Base-by-base conservation (phyloP, 2,329 filamentous ascomycete species). In the Xylaria sp. region DNA sequence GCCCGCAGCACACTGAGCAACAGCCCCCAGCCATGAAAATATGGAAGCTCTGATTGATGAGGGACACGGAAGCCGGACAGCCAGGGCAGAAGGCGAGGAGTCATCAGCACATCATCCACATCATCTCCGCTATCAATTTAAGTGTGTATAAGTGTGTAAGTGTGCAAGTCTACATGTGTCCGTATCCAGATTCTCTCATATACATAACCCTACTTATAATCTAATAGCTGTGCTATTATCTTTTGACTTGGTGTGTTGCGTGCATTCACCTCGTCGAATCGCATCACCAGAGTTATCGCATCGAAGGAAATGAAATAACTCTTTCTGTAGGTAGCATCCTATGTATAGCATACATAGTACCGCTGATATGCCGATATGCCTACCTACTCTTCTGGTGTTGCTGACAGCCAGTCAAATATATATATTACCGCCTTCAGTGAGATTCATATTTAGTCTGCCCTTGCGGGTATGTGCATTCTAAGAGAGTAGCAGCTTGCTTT, bases 51-150 rank as follows among this genome's bases (percentile, higher is more conserved):
- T 61, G 65, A 61, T 58, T 61, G 63, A 60, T 40, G 52, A 52
- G 28, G 4, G 52, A 51, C 21, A 28, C 47, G n/a, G 14, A 25
- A n/a, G n/a, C n/a, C n/a, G n/a, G 23, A 31, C 43, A 25, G 55
- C 50, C 51, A n/a, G 43, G 50, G 58, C 19, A 46, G 50, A 63
- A 59, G 65, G 65, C 59, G 62, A 67, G 59, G 65, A 67, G 65
- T 67, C 65, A 67, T 67, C 62, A 49, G 8, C 37, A 46, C 47
- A 56, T 56, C 46, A 49, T 64, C 47, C 14, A 45, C 19, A 15
- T 7, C 21, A 55, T 49, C 40, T 31, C 28, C 28, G 28, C 28
- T 31, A 31, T 31, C 28, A 5, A 4, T 31, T 31, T 9, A 31
- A n/a, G n/a, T 31, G 9, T 31, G 28, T 31, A 31, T 5, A 31